Base-by-base conservation (phyloP, 305 asterid species). In the Fraxinus albicans region DNA sequence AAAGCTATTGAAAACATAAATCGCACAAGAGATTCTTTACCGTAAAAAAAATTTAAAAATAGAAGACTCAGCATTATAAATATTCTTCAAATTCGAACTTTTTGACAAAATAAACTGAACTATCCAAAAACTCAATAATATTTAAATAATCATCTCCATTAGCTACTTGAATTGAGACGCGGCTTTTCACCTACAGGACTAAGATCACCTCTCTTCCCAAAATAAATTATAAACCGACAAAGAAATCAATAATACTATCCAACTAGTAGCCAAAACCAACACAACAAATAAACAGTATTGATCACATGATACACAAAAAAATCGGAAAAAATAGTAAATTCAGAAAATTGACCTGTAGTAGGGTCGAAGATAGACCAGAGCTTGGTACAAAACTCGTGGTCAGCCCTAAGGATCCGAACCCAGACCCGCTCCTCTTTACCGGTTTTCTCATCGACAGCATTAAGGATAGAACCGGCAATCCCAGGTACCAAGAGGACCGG, bases 401-500 rank as follows among this genome's bases (percentile, higher is more conserved):
- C 99, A 33, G 99, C 98, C 74, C 92, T 94, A n/a, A 96, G 90
- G 50, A 96, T 89, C 87, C 98, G 89, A 21, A 96, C 98, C 99
- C 98, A 96, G 12, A 96, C 91, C 74, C 99, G 91, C 82, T 96
- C 98, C 67, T 90, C 84, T 27, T 84, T 73, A 6, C 96, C 98
- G 31, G 95, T 91, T 84, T 93, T 87, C 19, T 87, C 85, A 79
- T 96, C 89, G 50, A 93, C 89, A 8, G 99, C 91, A 79, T 96
- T 84, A 75, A 96, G 93, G 76, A 96, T 96, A 5, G 98, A 94
- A 73, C 98, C 99, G 84, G 95, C 97, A 35, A 96, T 86, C 25
- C 99, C 99, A 0, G 99, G 98, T 7, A 96, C 92, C 60, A 96
- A 88, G 13, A 96, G 92, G 84, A 96, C 98, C 38, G 98, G 99